Evolutionary conservation across 805 yeast species (phyloP), one percentile per base, ranked within the genome.

Genomic region (Pichia ethanolica): DNA sequence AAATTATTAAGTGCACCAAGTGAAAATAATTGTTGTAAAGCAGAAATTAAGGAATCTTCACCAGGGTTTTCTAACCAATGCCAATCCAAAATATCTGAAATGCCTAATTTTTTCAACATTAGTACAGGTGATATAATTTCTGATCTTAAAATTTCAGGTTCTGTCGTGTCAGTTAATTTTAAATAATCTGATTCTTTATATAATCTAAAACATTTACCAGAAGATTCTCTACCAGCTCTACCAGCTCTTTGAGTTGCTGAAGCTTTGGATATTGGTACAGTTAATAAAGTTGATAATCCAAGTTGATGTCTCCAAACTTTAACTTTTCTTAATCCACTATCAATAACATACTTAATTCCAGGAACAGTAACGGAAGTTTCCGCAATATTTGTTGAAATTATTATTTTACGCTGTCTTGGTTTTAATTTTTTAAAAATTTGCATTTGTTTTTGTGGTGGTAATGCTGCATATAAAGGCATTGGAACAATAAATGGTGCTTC

Each of bases 221-320:
- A 79, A 14, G 81, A 76, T 68, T 93, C 98, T 79, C 99, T 88
- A 53, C 99, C 99, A n/a, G 99, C 98, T 74, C 99, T 86, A 65
- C 99, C 99, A 42, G 90, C 82, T 67, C 99, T 74, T 70, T 93
- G 99, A 35, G 86, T 79, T 0, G 98, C 99, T 38, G 96, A 86
- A 0, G 98, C 95, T 60, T 86, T 88, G 0, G 98, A 89, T 26
- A 93, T 83, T 1, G 99, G 93, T 0, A 93, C 89, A 0, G 97
- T 90, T 46, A 93, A 70, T 60, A 93, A 76, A 0, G 97, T 86
- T n/a, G 96, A 91, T 35, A 93, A 74, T 0, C 97, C 97, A 38
- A 93, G 70, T 57, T 84, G 89, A 60, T 91, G 96, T 59, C 93
- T 80, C 96, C 97, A 91, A 1, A 91, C 95, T 56, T 91, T 88